Base-by-base conservation (phyloP, 2,329 filamentous ascomycete species). In the Domatiomyces globalis region DNA sequence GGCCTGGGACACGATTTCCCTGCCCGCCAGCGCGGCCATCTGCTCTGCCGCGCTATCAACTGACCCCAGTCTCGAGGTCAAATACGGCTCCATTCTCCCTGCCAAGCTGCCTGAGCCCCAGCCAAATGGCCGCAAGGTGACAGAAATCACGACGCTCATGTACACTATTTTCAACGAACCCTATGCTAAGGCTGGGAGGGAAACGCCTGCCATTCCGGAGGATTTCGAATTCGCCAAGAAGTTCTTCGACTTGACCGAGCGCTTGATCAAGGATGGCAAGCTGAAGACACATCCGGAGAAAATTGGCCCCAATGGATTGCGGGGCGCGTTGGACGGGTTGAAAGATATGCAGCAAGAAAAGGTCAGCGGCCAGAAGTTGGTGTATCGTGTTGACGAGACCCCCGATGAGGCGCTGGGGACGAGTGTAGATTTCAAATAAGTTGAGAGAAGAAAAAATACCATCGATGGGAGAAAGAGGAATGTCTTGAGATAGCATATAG, bases 341-440 rank as follows among this genome's bases (percentile, higher is more conserved):
- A 58, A 72, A 45, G 57, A 67, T 45, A 55, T 75, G 58, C 71
- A 66, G 62, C 60, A 67, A 19, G 68, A 66, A 1, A 73, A 70
- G 57, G 69, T 76, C 44, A 72, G 68, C 53, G 71, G 69, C 5
- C 60, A 64, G 56, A 76, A 76, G 63, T 55, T 76, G 56, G 72
- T 76, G 8, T 75, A 74, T 60, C 63, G 62, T 42, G 62, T 72
- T 47, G 43, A 25, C 5, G 57, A 61, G 48, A 58, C 56, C 10
- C 57, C 57, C 9, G 45, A 33, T 9, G 27, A 25, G 3, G 45
- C 33, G 5, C 10, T 39, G 33, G 33, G 33, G 2, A 39, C 33
- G 15, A 39, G 33, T 15, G 12, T 39, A 39, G 33, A 39, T 15
- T 15, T 39, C 33, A 39, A 39, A 15, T 39, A 10, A 39, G 15